Evolutionary conservation across 108 stramenopile species (phyloP).

Genomic region (Chaetoceros muelleri): DNA sequence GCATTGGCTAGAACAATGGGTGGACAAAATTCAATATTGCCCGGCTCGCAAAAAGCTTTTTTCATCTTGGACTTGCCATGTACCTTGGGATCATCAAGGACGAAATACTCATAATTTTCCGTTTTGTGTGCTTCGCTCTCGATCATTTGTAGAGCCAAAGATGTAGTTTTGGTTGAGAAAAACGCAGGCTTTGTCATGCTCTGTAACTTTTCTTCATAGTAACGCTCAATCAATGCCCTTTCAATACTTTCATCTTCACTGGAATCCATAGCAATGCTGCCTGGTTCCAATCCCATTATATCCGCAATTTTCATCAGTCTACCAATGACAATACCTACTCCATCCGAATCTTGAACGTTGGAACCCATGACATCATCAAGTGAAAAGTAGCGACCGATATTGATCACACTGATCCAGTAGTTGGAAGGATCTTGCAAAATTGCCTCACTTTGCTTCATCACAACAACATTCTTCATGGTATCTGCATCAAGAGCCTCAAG

Average conservation of each 20-base stretch:
- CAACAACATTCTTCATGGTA: slow-evolving; percentile 56
- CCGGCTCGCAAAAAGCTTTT: slow-evolving; percentile 97
- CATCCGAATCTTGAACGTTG: slow-evolving; percentile 71
- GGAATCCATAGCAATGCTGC: slow-evolving; percentile 36
- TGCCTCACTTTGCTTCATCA: slow-evolving; percentile 73
- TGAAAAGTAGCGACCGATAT: slow-evolving; percentile 80
- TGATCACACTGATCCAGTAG: slow-evolving; percentile 93
- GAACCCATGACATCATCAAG: slow-evolving; percentile 77
- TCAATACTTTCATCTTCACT: slow-evolving; percentile 21
- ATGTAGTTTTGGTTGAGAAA: slow-evolving; percentile 16
- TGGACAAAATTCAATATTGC: slow-evolving; percentile 79
- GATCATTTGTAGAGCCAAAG: slow-evolving; percentile 31
- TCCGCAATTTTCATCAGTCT: slow-evolving; percentile 76
- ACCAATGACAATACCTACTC: slow-evolving; percentile 75
- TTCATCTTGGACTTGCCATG: slow-evolving; percentile 95
- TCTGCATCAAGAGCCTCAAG: slow-evolving; percentile 49
- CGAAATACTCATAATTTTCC: slow-evolving; percentile 75
- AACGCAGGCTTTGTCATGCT: slow-evolving; percentile 9
- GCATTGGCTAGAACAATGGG: slow-evolving; percentile 63
- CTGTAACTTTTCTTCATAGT: slow-evolving; percentile 43
- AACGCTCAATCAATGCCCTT: slow-evolving; percentile 14
- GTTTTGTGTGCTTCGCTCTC: slow-evolving; percentile 67
- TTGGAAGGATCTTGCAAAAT: slow-evolving; percentile 83
- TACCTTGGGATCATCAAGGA: slow-evolving; percentile 36
- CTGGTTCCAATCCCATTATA: slow-evolving; percentile 65